Base-by-base conservation (phyloP, 495 filamentous ascomycete species). In the Aspergillus coremiiformis region DNA sequence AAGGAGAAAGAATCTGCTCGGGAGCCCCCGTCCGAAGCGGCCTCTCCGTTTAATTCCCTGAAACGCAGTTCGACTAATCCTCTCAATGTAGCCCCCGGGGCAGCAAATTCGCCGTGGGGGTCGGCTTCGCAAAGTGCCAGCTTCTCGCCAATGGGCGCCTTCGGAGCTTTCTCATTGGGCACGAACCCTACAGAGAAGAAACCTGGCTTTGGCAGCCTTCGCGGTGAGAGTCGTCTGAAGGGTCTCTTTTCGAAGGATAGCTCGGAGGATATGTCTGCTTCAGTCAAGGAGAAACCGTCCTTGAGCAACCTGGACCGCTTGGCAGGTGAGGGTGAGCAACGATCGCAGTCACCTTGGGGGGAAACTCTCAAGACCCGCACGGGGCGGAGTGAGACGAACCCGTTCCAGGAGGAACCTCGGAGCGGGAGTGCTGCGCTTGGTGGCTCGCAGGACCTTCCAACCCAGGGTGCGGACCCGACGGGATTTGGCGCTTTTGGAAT, bases 211-310 rank as follows among this genome's bases (percentile, higher is more conserved):
- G 85, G 81, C 39, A 86, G 80, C 55, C 59, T 81, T 21, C 75
- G 87, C 29, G 83, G 85, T 11, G 87, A 90, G 60, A 95, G 89
- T 64, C 81, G 89, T 33, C 83, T 95, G 59, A 90, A 90, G 54
- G 87, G 86, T 45, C 64, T 95, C 27, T 85, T 95, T 59, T 83
- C 81, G 9, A 89, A 87, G 68, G 86, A 89, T 39, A 86, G 78
- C 58, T 69, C 75, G 7, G 90, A 95, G 52, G 87, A 84, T 49
- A 61, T 80, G 4, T 62, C 64, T 3, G 67, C 62, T 3, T 78
- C 68, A 19, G 59, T 77, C 0, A 78, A 73, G 59, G 82, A 84
- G 35, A 84, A 81, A 59, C 49, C 70, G 10, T 78, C 78, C 4
- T 39, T 76, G 29, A 69, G 65, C 47, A 80, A 74, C 61, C 62